phyloP scores from a whole-genome alignment of 2,329 filamentous ascomycete species.

The Fusarium tuaranense region DNA sequence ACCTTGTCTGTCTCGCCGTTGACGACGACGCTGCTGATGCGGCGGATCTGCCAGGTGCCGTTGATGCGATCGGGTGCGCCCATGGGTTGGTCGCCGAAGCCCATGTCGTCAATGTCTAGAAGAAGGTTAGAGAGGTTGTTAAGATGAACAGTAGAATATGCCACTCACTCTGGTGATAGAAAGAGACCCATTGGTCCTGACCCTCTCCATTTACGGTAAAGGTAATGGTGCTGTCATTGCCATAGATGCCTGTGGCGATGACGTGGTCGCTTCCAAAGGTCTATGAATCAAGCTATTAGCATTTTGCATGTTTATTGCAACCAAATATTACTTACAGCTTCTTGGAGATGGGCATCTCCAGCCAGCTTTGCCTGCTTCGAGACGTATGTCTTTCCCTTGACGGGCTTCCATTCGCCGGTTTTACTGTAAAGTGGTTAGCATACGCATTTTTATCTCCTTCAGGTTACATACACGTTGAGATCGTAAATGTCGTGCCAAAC shows the following conservation, averaged over 20 bases:
- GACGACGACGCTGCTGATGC: slow-evolving; percentile 70
- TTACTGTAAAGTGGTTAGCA: slow-evolving; percentile 39
- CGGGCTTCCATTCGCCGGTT: slow-evolving; percentile 59
- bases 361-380: slow-evolving; percentile 56
- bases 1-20: slow-evolving; percentile 59
- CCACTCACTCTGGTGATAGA: slow-evolving; percentile 63
- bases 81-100: slow-evolving; percentile 66
- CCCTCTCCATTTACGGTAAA: slow-evolving; percentile 61
- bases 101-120: slow-evolving; percentile 68
- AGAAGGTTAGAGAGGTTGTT: background rate
- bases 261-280: slow-evolving; percentile 58
- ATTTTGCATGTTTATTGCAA: rapidly evolving
- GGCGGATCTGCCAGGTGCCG: slow-evolving; percentile 68
- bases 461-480: slow-evolving; percentile 57
- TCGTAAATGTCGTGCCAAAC: slow-evolving; percentile 67
- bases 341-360: slow-evolving; percentile 61
- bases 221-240: slow-evolving; percentile 63
- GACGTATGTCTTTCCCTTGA: slow-evolving; percentile 61
- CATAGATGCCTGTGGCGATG: slow-evolving; percentile 64
- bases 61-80: slow-evolving; percentile 70
- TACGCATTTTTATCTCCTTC: background rate
- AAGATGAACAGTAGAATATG: background rate
- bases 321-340: slow-evolving; percentile 50
- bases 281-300: slow-evolving; percentile 17
- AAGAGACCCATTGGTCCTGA: slow-evolving; percentile 65